Evolutionary conservation across 2,329 filamentous ascomycete genomes (phyloP).

Genomic region (Aspergillus piperis): DNA sequence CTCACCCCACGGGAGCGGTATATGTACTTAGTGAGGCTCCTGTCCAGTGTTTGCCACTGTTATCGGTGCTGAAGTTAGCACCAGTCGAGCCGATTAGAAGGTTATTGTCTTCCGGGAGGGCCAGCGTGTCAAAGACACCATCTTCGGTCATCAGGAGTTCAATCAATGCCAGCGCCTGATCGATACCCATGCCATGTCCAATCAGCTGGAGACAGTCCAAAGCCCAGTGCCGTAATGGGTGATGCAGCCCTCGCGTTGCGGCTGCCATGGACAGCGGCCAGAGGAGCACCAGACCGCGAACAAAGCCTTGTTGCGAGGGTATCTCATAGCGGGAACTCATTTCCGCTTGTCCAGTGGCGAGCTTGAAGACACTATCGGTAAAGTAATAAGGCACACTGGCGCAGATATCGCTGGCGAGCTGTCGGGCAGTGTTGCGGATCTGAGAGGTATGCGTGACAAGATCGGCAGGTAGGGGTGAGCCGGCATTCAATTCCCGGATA

Average conservation of each 20-base stretch:
- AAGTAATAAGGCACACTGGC: conserved; percentile 40
- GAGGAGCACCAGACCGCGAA: conserved; percentile 37
- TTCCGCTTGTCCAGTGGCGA: conserved; percentile 3
- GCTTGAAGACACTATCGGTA: conserved; percentile 20
- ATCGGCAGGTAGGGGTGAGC: conserved; percentile 29
- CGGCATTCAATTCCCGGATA: conserved; percentile 28
- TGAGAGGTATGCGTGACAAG: conserved; percentile 33
- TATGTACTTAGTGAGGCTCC: not conserved
- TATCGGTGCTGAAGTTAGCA: not conserved
- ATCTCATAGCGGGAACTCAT: conserved; percentile 1
- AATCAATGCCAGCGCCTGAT: conserved; percentile 40
- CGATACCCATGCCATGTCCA: conserved; percentile 39
- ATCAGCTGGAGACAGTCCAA: conserved; percentile 35
- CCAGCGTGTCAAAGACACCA: conserved; percentile 26
- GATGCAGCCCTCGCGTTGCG: conserved; percentile 30
- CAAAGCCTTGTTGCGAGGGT: conserved; percentile 29
- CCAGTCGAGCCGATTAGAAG: no score
- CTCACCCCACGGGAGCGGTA: not conserved
- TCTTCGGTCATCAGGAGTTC: conserved; percentile 34
- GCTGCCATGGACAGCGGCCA: conserved; percentile 43
- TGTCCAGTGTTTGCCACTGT: no score
- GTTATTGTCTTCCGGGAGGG: conserved; percentile 18
- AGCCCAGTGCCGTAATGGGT: conserved; percentile 35
- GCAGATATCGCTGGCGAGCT: conserved; percentile 40
- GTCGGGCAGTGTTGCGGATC: conserved; percentile 29